Percentiles rank a stretch among this genome's conserved stretches.
These are phyloP conservation scores for Neonectria faginata DNA, from an alignment of 2,329 filamentous ascomycete species.

Conservation along the genomic window DNA sequence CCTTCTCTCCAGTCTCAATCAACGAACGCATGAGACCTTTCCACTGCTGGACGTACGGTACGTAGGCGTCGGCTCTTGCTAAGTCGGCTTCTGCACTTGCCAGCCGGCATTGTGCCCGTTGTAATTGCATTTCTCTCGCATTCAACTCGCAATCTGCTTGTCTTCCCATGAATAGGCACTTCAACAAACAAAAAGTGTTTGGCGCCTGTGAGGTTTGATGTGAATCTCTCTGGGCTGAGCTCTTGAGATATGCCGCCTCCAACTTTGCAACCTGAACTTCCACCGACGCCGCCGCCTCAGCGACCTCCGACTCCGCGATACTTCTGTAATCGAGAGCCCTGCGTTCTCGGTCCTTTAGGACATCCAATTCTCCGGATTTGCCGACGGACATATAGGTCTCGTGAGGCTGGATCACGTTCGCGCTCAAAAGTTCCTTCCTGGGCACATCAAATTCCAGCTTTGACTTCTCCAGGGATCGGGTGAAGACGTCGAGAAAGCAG, in stretches of 20 bases:
- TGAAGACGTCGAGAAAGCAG: conserved; percentile 41
- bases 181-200: no score
- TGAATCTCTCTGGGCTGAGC: background rate
- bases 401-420: conserved; percentile 41
- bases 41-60: no score
- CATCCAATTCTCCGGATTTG: background rate
- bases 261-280: background rate
- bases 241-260: conserved; percentile 7
- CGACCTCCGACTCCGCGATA: conserved; percentile 12
- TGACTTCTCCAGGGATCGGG: conserved; percentile 29
- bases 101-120: no score
- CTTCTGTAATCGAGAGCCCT: no score
- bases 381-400: conserved; percentile 3
- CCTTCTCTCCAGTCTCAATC: no score
- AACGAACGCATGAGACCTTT: no score
- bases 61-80: no score
- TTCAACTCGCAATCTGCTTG: no score
- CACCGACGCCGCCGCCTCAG: background rate
- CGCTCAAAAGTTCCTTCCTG: conserved; percentile 50
- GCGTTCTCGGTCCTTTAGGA: no score
- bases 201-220: conserved; percentile 7
- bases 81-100: background rate
- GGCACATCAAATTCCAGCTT: conserved; percentile 40
- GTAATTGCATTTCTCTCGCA: no score
- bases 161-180: no score